A percentile compares a stretch with the other conserved stretches of the same genome.
phyloP scores from a whole-genome alignment of 352 stramenopile species.

The Globisporangium nodosum region DNA sequence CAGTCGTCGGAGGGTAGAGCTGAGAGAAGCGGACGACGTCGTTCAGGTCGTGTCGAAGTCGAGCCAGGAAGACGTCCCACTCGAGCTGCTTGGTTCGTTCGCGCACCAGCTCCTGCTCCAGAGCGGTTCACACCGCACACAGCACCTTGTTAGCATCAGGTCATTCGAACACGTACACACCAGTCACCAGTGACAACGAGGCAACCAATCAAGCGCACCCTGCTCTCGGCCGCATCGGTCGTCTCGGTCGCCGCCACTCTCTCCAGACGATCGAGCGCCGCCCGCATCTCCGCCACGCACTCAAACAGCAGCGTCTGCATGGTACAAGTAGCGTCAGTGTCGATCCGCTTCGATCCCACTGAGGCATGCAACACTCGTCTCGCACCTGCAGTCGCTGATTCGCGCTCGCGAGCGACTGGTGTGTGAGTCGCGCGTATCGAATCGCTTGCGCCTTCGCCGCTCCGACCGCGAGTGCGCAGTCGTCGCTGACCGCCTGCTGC shows the following conservation, averaged over 20 bases:
- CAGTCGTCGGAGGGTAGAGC: conserved; percentile 8
- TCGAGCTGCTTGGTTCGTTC: conserved; percentile 14
- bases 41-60: conserved; percentile 25
- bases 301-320: conserved; percentile 29
- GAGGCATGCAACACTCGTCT: no score
- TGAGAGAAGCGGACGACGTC: conserved; percentile 16
- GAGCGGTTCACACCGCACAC: not conserved
- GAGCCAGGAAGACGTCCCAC: conserved; percentile 31
- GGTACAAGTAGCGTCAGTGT: not conserved
- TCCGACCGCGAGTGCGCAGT: conserved; percentile 7
- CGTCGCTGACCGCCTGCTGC: conserved; percentile 3
- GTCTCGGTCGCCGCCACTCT: conserved; percentile 14
- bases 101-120: not conserved
- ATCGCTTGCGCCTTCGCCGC: not conserved
- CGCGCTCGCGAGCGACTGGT: conserved; percentile 4
- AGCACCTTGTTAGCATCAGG: not conserved
- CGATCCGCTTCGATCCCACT: not conserved
- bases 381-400: conserved; percentile 10
- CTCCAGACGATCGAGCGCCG: conserved; percentile 27
- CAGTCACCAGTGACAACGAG: no score
- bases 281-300: conserved; percentile 38
- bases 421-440: conserved; percentile 4
- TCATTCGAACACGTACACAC: not conserved
- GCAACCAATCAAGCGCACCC: conserved; percentile 17
- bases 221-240: conserved; percentile 29